These are phyloP conservation scores for Podospora pseudocomata DNA, from an alignment of 495 filamentous ascomycete genomes.

Conservation along the genomic window DNA sequence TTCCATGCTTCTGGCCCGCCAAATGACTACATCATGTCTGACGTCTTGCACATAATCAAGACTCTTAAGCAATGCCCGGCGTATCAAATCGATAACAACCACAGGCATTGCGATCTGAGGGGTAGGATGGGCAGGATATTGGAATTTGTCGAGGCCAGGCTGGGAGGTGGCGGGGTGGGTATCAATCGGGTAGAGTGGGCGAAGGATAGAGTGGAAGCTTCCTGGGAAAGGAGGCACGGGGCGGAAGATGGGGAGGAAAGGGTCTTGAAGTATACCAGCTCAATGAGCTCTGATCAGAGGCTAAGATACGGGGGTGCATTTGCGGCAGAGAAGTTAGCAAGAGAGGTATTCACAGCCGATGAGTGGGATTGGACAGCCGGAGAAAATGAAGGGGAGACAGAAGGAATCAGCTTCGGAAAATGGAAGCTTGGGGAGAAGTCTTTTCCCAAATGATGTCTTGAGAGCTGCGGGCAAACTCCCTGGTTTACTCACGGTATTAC, in stretches of 20 bases:
- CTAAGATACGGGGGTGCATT: slow-evolving; percentile 39
- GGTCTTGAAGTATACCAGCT: slow-evolving; percentile 41
- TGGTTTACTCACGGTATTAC: no score
- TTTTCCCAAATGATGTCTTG: background rate
- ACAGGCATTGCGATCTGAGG: slow-evolving; percentile 72
- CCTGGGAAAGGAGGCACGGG: slow-evolving; percentile 30
- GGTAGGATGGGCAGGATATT: slow-evolving; percentile 64
- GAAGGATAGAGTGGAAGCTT: slow-evolving; percentile 28
- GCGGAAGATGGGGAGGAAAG: slow-evolving; percentile 14
- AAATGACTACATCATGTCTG: slow-evolving; percentile 29
- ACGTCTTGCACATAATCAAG: slow-evolving; percentile 35
- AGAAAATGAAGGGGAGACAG: slow-evolving; percentile 9
- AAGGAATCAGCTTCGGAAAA: background rate
- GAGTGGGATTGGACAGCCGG: slow-evolving; percentile 59
- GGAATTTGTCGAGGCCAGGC: slow-evolving; percentile 57
- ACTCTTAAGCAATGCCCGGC: slow-evolving; percentile 52
- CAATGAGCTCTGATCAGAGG: slow-evolving; percentile 38
- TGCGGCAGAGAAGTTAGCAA: slow-evolving; percentile 41
- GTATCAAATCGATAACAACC: slow-evolving; percentile 77
- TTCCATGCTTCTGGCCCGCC: background rate
- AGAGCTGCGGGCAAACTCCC: background rate
- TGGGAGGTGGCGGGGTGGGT: slow-evolving; percentile 42
- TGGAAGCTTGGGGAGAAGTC: background rate
- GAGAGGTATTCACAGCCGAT: slow-evolving; percentile 54
- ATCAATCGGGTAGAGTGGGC: slow-evolving; percentile 48